phyloP scores from a whole-genome alignment of 1,284 basidiomycete species.

The Rhodotorula mucilaginosa region DNA sequence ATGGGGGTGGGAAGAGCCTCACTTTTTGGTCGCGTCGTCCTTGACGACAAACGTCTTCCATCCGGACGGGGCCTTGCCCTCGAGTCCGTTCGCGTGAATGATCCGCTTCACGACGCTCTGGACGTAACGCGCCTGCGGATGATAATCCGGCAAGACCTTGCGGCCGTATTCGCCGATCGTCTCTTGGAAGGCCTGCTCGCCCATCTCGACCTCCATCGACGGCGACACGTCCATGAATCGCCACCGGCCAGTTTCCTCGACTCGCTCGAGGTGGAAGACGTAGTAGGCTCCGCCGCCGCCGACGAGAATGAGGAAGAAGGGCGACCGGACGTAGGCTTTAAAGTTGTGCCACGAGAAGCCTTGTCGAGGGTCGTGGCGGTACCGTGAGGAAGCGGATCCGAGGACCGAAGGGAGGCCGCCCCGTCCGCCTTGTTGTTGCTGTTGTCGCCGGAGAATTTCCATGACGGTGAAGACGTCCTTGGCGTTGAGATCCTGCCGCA shows the following conservation, averaged over 20 bases:
- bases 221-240: conserved; percentile 76
- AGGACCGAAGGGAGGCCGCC: background rate
- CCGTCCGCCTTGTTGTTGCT: background rate
- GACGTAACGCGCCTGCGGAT: conserved; percentile 66
- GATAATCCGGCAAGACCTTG: conserved; percentile 64
- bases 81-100: conserved; percentile 62
- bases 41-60: conserved; percentile 44
- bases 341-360: conserved; percentile 15
- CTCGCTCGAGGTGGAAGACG: conserved; percentile 40
- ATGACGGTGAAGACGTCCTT: background rate
- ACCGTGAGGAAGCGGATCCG: background rate
- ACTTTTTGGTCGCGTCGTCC: conserved; percentile 48
- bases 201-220: conserved; percentile 58
- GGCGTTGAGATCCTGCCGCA: background rate
- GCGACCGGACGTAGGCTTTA: conserved; percentile 2
- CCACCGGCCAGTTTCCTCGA: conserved; percentile 69
- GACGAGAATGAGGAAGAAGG: conserved; percentile 44
- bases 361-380: background rate
- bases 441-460: background rate
- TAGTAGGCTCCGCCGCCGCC: conserved; percentile 59
- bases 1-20: background rate
- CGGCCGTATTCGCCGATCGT: conserved; percentile 60
- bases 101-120: conserved; percentile 69
- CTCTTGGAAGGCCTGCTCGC: conserved; percentile 54
- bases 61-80: conserved; percentile 43